These are phyloP conservation scores for Talaromyces sp. DNA, from an alignment of 2,329 filamentous ascomycete genomes.

Conservation along the genomic window DNA sequence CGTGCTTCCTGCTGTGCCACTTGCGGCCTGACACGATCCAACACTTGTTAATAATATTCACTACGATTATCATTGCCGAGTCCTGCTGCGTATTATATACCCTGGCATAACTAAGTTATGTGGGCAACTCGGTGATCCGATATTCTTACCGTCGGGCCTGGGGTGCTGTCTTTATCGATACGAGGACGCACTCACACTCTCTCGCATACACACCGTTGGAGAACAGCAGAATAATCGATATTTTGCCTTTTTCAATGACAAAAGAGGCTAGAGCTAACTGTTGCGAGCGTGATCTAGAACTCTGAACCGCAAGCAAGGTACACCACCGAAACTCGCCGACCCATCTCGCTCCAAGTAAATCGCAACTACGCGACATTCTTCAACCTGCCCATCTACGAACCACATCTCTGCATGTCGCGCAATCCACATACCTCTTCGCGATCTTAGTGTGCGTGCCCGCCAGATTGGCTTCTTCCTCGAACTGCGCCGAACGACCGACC, in stretches of 20 bases:
- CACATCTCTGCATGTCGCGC: conserved; percentile 11
- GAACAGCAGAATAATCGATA: neutral
- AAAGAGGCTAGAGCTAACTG: neutral
- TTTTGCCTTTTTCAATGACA: neutral
- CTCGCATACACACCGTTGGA: neutral
- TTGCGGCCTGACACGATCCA: neutral
- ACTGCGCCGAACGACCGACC: neutral
- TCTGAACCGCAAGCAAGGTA: neutral
- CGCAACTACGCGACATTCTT: conserved; percentile 9
- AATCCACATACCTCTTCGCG: neutral
- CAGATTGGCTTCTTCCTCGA: neutral
- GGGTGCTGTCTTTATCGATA: neutral
- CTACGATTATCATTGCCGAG: neutral
- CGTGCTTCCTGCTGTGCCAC: neutral
- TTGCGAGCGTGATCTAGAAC: neutral
- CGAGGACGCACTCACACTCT: neutral
- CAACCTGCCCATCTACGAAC: neutral
- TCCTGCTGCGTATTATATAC: neutral
- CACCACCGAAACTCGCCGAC: neutral
- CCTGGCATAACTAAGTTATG: neutral
- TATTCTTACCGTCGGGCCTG: neutral
- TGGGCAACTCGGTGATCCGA: neutral
- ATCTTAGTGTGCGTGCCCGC: neutral
- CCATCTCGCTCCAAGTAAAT: neutral
- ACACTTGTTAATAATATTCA: neutral